These are phyloP conservation scores for Fusarium mundagurra DNA, from an alignment of 2,329 filamentous ascomycete genomes.

Conservation along the genomic window DNA sequence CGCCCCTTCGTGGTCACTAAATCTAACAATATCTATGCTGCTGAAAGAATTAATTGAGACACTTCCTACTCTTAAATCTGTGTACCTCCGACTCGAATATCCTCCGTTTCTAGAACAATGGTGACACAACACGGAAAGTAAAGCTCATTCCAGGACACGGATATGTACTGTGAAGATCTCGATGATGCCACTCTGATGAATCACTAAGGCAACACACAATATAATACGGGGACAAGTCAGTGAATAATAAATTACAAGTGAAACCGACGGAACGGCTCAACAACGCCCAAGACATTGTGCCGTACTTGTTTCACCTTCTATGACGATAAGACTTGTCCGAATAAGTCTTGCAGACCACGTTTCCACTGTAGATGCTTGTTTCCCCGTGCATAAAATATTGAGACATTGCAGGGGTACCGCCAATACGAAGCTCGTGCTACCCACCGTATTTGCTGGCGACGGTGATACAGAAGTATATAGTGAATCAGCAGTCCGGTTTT, in stretches of 20 bases:
- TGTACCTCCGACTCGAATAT: background rate
- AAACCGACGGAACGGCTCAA: conserved; percentile 3
- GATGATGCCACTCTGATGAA: background rate
- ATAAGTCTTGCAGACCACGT: background rate
- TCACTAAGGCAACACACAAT: background rate
- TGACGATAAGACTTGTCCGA: conserved; percentile 12
- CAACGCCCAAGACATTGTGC: background rate
- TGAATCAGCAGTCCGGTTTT: conserved; percentile 9
- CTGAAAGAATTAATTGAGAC: background rate
- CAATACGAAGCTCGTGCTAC: conserved; percentile 9
- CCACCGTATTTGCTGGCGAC: background rate
- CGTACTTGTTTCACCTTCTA: conserved; percentile 7
- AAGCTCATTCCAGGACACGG: background rate
- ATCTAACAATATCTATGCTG: too few relatives aligned
- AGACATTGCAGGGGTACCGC: conserved; percentile 1
- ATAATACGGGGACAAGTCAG: conserved; percentile 3
- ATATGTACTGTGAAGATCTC: background rate
- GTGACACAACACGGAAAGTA: background rate
- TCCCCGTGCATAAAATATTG: background rate
- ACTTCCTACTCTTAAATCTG: background rate
- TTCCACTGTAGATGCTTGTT: conserved; percentile 5
- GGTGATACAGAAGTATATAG: background rate
- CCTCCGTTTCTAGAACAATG: background rate
- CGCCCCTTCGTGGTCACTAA: too few relatives aligned
- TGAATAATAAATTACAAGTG: conserved; percentile 2